Percentiles rank a stretch among this genome's conserved stretches.
phyloP scores from a whole-genome alignment of 2,329 filamentous ascomycete species.

The Bimuria novae-zelandiae region DNA sequence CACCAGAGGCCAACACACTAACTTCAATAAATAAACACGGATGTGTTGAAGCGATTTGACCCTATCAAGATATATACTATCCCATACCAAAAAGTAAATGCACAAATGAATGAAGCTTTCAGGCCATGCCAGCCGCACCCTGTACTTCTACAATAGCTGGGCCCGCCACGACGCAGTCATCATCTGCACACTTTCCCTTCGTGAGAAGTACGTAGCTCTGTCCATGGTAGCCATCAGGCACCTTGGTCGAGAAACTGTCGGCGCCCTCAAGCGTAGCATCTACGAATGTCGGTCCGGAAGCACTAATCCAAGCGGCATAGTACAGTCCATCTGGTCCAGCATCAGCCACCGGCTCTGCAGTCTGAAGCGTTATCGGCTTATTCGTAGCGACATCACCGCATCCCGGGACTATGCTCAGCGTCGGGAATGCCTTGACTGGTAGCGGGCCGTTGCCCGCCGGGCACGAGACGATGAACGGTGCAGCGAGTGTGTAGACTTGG shows the following conservation, averaged over 20 bases:
- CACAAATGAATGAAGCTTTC: no score
- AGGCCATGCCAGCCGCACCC: no score
- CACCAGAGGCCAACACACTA: no score
- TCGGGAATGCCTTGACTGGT: conserved; percentile 65
- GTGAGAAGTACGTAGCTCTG: conserved; percentile 51
- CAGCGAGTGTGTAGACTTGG: conserved; percentile 67
- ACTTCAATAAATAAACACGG: no score
- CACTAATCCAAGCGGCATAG: conserved; percentile 47
- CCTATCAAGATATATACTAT: no score
- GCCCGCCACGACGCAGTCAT: conserved; percentile 47
- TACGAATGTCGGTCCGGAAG: conserved; percentile 43
- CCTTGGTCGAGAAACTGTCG: conserved; percentile 25
- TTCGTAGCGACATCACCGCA: conserved; percentile 15
- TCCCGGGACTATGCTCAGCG: conserved; percentile 40
- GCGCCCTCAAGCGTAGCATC: conserved; percentile 26
- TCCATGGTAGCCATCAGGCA: conserved; percentile 42
- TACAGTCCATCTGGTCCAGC: conserved; percentile 21
- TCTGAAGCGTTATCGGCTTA: conserved; percentile 21
- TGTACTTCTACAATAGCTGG: conserved; percentile 32
- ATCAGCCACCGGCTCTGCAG: conserved; percentile 28
- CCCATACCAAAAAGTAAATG: no score
- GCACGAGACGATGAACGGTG: conserved; percentile 64
- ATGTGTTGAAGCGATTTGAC: no score
- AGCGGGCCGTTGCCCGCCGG: conserved; percentile 59
- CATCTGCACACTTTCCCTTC: conserved; percentile 42